phyloP scores from a whole-genome alignment of 306 rosid species.

The Astragalus glycyphyllos region DNA sequence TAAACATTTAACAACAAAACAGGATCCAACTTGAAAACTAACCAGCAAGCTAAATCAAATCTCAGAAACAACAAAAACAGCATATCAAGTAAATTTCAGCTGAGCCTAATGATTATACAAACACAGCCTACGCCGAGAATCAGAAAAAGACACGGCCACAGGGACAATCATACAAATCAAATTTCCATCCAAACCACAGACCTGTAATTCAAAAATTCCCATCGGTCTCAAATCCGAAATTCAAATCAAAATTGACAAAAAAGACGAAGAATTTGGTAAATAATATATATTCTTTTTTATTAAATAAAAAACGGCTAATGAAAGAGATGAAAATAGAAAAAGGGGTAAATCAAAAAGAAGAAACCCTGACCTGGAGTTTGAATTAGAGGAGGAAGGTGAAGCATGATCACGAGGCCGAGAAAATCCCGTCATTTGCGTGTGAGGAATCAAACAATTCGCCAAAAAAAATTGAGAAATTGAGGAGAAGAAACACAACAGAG shows the following conservation, averaged over 20 bases:
- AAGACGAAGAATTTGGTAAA: neutral
- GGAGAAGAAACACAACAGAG: slow-evolving; percentile 8
- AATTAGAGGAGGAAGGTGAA: slow-evolving; percentile 45
- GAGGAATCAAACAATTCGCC: slow-evolving; percentile 43
- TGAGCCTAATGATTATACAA: slow-evolving; percentile 11
- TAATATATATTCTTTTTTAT: no score
- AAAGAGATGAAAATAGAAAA: neutral
- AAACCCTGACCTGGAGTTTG: slow-evolving; percentile 54
- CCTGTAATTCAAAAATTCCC: slow-evolving; percentile 14
- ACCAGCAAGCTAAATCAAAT: slow-evolving; percentile 4
- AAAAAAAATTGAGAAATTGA: slow-evolving; percentile 20
- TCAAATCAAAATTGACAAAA: neutral
- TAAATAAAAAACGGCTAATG: neutral
- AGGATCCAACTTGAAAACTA: slow-evolving; percentile 39
- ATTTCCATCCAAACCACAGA: slow-evolving; percentile 16
- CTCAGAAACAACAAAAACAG: neutral
- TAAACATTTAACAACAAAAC: slow-evolving; percentile 10
- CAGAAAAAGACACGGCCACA: neutral
- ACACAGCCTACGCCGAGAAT: slow-evolving; percentile 14
- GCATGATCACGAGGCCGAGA: slow-evolving; percentile 55
- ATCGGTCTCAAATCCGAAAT: neutral
- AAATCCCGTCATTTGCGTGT: slow-evolving; percentile 50
- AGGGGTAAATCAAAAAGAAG: slow-evolving; percentile 11
- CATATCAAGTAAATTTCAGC: slow-evolving; percentile 34
- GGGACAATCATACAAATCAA: neutral